Conservation (phyloP, 768 basidiomycete genomes). For the Termitomyces heimii region DNA sequence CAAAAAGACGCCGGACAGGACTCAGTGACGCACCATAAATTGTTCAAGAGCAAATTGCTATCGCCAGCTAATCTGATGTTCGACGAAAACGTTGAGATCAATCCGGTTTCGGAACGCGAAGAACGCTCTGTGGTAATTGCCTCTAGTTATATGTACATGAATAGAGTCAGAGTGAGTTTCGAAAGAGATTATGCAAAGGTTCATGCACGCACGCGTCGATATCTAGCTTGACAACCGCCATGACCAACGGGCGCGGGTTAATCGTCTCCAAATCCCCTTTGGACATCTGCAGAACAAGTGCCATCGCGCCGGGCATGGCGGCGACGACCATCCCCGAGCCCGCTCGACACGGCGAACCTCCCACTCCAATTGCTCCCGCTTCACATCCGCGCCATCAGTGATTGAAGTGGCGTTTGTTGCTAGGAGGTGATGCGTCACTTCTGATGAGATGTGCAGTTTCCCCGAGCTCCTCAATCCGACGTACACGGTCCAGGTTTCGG, state of each 20-base stretch:
- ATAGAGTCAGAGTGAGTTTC: neutral
- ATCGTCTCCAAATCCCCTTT: slow-evolving; percentile 96
- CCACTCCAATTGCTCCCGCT: slow-evolving; percentile 22
- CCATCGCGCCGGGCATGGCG: slow-evolving; percentile 73
- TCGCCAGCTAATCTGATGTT: slow-evolving; percentile 86
- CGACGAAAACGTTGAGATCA: no score
- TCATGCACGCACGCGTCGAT: no score
- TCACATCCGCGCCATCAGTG: slow-evolving; percentile 19
- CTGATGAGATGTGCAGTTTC: no score
- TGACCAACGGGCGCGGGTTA: slow-evolving; percentile 86
- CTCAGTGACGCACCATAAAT: slow-evolving; percentile 69
- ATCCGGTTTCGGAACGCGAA: slow-evolving; percentile 87
- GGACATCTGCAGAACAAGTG: no score
- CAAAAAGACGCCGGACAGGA: no score
- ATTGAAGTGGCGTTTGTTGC: no score
- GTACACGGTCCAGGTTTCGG: no score
- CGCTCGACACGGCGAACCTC: slow-evolving; percentile 85
- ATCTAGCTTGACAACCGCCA: slow-evolving; percentile 73
- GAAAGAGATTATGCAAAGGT: no score
- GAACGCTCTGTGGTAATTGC: slow-evolving; percentile 82
- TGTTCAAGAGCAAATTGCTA: slow-evolving; percentile 87
- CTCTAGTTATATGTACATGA: slow-evolving; percentile 42
- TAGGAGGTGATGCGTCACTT: no score
- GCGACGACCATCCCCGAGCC: slow-evolving; percentile 87
- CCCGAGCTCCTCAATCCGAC: no score